Base-by-base conservation (phyloP, 306 rosid genomes). In the Gynostemma pentaphyllum region DNA sequence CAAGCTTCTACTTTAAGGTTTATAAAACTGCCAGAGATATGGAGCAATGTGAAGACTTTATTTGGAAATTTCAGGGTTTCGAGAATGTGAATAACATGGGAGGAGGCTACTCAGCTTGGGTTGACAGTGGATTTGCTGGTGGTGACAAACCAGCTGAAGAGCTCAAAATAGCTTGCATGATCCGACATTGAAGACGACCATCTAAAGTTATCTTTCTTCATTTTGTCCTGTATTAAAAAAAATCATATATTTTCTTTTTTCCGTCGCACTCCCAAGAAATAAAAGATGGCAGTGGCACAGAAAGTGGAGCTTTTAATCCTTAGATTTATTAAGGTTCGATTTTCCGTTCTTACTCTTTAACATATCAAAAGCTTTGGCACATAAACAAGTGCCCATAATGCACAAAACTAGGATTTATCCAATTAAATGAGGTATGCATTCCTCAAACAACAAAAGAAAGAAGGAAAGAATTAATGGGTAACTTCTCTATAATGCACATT, bases 41-140 rank as follows among this genome's bases (percentile, higher is more conserved):
- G n/a, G 16, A 29, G 4, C 8, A 11, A 1, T 16, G 18, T 22
- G 18, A 16, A 53, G 59, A 56, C n/a, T 56, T 53, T 70, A 44
- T 32, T 42, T 32, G 61, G 36, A 14, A 49, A 41, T 26, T 26
- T 64, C 78, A 84, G 87, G 95, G 89, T 30, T 82, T 49, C 45
- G 67, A 77, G 68, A 12, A 81, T 57, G 54, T 79, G 67, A 80
- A 59, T 1, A 85, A 85, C 64, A 71, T 87, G 89, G 87, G 77
- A 44, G 87, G 92, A 74, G 92, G 89, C 9, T 87, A 82, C 62
- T 80, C 89, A 24, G 77, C 80, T 5, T 82, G 95, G 92, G 87
- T 80, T 69, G 89, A 80, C 19, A 80, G 82, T 77, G 95, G 87
- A 76, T 74, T 82, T 69, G 80, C 85, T 7, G 81, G 78, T n/a